Base-by-base conservation (phyloP, 371 early-diverging fungal genomes). In the Chytridium lagenaria region DNA sequence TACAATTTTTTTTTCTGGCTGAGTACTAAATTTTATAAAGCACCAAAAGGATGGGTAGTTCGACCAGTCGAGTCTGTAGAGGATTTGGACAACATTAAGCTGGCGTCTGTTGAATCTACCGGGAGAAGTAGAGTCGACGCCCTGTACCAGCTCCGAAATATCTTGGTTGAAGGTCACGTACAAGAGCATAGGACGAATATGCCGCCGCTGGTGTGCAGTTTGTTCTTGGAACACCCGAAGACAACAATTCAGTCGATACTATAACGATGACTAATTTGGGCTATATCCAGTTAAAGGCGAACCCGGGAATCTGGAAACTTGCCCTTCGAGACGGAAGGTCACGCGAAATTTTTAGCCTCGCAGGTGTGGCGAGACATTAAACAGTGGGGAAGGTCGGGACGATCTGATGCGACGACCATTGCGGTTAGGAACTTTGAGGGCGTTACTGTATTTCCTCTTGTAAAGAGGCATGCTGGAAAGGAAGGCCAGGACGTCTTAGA, bases 251-350 rank as follows among this genome's bases (percentile, higher is more conserved):
- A 50, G 91, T 90, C 0, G 97, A 95, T 74, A 97, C 97, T 1
- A 92, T 95, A 44, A 95, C 97, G 1, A 98, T 98, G 98, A 94
- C 95, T 39, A 98, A 98, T 68, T 84, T 95, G 26, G 98, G 98
- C 0, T 98, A 98, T 75, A 86, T 96, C 73, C 98, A 98, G 77
- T 85, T 98, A 39, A 93, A 95, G 77, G 95, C 96, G 1, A 87
- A 87, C 55, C 95, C 96, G 0, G 98, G 98, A 44, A 86, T 94
- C 0, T 98, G 94, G 94, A 74, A 83, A 30, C 84, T 98, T 49
- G 74, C 82, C 1, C 75, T 97, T 22, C 86, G 98, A n/a, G 86
- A 88, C 5, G 97, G 97, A 0, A 89, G 92, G 10, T 94, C 95
- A 0, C 76, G 80, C 0, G 87, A 93, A n/a, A 78, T 97, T 3